Evolutionary conservation across 1,139 yeast species (phyloP), one percentile per base, ranked within the genome.

Genomic region (Taphrina confusa): DNA sequence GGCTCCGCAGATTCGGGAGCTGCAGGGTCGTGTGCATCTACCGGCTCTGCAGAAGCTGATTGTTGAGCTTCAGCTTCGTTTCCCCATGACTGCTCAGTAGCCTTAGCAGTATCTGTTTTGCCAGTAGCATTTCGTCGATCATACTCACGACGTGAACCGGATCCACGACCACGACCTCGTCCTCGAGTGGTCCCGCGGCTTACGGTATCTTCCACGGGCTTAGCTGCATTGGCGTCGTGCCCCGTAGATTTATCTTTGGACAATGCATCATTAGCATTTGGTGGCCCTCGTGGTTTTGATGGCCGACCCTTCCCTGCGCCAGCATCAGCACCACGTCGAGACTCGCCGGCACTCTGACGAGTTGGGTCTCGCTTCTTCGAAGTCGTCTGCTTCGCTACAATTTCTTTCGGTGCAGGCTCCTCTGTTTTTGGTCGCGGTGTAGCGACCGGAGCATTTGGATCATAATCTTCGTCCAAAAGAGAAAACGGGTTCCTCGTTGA

Each of bases 301-400:
- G 79, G 83, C 77, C 81, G 86, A 75, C 84, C 54, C 20, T 33
- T 42, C 5, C 31, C 6, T 4, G 60, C 25, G 1, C 27, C 4
- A 2, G 25, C 5, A 12, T 56, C 54, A 14, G 42, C 59, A 20
- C 50, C 44, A 9, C 54, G 46, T 22, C 58, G 58, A 30, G 49
- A 45, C 39, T 60, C 62, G 20, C 62, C 59, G n/a, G 62, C 59
- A 31, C 47, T 47, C n/a, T 60, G 52, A 11, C 56, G 95, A 66
- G 95, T 83, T 68, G 79, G 84, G 73, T 90, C 97, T 63, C 84
- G 74, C 82, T 91, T 91, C 83, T 87, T 89, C 73, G 95, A 84
- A 65, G 95, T 82, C 69, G 94, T 84, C 76, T 76, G 76, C 80
- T 84, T 82, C 81, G 85, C 90, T 73, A 87, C 94, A 67, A 87